Conservation (phyloP, 768 basidiomycete species). For the Tylopilus felleus region DNA sequence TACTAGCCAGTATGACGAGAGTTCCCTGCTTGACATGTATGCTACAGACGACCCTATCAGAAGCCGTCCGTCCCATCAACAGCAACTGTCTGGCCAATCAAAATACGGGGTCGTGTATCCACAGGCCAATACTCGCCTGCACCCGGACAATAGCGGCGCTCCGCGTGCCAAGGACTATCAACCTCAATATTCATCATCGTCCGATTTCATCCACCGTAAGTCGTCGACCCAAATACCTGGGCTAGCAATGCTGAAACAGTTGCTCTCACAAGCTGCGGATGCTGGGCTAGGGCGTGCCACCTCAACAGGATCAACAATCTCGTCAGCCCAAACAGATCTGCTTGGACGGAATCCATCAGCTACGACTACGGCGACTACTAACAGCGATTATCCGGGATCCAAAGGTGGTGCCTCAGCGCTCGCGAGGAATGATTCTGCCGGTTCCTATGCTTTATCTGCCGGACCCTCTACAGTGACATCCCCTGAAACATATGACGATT, state of each 20-base stretch:
- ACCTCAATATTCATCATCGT: slow-evolving; percentile 16
- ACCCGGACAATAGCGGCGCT: slow-evolving; percentile 11
- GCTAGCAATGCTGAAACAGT: slow-evolving; percentile 1
- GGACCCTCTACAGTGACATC: slow-evolving; percentile 26
- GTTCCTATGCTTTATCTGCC: slow-evolving; percentile 18
- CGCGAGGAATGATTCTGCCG: slow-evolving; percentile 12
- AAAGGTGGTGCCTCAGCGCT: slow-evolving; percentile 18
- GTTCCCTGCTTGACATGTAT: slow-evolving; percentile 23
- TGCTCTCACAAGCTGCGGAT: slow-evolving; percentile 15
- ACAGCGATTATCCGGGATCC: slow-evolving; percentile 15
- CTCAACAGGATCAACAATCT: slow-evolving; percentile 28
- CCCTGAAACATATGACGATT: slow-evolving; percentile 13
- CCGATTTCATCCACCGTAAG: slow-evolving; percentile 25
- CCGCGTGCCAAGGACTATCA: slow-evolving; percentile 21
- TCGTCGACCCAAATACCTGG: background rate
- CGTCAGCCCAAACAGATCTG: slow-evolving; percentile 24
- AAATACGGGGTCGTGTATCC: slow-evolving; percentile 18
- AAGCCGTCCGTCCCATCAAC: slow-evolving; percentile 20
- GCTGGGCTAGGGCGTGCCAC: slow-evolving; percentile 24
- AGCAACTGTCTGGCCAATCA: slow-evolving; percentile 18
- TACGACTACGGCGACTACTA: slow-evolving; percentile 25
- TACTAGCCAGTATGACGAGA: slow-evolving; percentile 22
- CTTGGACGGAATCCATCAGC: slow-evolving; percentile 26
- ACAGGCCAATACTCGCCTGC: slow-evolving; percentile 9
- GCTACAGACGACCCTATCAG: slow-evolving; percentile 14